Percentiles rank a stretch among this genome's conserved stretches.
Conservation (phyloP, 345 rosid species). For the Sapria himalayana region DNA sequence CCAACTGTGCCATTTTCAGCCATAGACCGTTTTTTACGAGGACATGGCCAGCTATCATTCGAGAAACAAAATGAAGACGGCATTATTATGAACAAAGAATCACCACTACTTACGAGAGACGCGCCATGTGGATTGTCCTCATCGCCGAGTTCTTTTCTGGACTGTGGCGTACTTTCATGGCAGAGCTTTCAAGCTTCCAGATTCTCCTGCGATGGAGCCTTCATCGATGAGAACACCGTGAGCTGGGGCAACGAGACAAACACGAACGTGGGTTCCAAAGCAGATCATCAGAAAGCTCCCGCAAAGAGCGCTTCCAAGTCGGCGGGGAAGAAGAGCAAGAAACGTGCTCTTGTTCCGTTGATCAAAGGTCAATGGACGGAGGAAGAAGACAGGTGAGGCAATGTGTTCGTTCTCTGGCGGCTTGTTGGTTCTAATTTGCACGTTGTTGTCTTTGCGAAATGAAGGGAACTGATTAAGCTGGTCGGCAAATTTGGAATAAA, state of each 20-base stretch:
- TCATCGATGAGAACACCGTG: constrained; percentile 8
- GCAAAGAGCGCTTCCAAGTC: constrained; percentile 11
- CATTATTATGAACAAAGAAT: constrained; percentile 10
- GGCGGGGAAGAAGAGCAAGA: constrained; percentile 23
- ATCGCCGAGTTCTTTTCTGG: background rate
- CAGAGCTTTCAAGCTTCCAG: constrained; percentile 15
- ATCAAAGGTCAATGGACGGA: constrained; percentile 97
- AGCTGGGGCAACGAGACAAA: constrained; percentile 12
- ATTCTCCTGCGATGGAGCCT: constrained; percentile 15
- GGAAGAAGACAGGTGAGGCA: constrained; percentile 63
- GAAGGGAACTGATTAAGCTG: constrained; percentile 51
- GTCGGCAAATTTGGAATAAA: constrained; percentile 68
- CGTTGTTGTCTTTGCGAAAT: background rate
- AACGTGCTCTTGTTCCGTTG: constrained; percentile 21
- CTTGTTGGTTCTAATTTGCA: background rate
- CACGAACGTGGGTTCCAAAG: constrained; percentile 12
- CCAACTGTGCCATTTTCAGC: constrained; percentile 56
- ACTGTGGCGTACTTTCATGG: constrained; percentile 5
- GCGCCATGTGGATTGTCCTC: constrained; percentile 10
- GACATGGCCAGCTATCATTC: constrained; percentile 17
- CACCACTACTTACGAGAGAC: constrained; percentile 6
- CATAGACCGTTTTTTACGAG: constrained; percentile 50
- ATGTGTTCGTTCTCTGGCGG: background rate
- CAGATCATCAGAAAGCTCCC: constrained; percentile 7
- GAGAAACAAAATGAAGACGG: constrained; percentile 11